Percentiles rank a stretch among this genome's conserved stretches.
These are phyloP conservation scores for Cladosporium sp. DNA, from an alignment of 2,329 filamentous ascomycete species.

Conservation along the genomic window DNA sequence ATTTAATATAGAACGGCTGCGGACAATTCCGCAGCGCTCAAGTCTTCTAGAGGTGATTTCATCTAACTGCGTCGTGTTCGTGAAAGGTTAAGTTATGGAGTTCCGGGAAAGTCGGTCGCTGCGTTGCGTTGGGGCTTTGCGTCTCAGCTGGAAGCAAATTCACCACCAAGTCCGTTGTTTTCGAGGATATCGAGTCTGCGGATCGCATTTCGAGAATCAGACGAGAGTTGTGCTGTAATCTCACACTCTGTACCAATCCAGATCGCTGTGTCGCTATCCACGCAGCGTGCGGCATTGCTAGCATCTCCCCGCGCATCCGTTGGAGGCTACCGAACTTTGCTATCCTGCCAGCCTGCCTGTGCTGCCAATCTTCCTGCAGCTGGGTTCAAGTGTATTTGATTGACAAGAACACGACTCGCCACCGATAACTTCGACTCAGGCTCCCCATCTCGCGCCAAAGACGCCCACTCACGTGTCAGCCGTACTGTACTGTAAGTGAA, in stretches of 20 bases:
- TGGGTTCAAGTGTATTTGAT: not conserved
- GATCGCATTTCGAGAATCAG: not conserved
- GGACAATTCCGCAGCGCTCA: not conserved
- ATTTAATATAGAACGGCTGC: not conserved
- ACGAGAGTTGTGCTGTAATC: not conserved
- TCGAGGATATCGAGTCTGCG: not conserved
- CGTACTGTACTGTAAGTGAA: constrained; percentile 4
- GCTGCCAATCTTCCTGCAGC: not conserved
- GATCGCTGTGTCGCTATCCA: not conserved
- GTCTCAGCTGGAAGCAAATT: not conserved
- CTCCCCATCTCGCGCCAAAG: not conserved
- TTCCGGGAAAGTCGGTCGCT: not conserved
- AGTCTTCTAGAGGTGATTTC: not conserved
- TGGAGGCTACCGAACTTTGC: constrained; percentile 8
- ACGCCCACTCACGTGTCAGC: constrained; percentile 4
- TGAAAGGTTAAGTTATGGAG: not conserved
- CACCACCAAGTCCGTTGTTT: not conserved
- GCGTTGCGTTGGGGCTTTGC: not conserved
- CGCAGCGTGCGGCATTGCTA: not conserved
- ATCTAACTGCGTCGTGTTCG: not conserved
- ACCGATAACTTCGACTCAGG: not conserved
- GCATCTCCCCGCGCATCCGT: constrained; percentile 5
- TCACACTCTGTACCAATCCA: not conserved
- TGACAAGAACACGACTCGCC: constrained; percentile 6
- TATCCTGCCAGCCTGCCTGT: not conserved